Evolutionary conservation across 2,329 filamentous ascomycete species (phyloP), one percentile per base, ranked within the genome.

Genomic region (Monilinia aucupariae): DNA sequence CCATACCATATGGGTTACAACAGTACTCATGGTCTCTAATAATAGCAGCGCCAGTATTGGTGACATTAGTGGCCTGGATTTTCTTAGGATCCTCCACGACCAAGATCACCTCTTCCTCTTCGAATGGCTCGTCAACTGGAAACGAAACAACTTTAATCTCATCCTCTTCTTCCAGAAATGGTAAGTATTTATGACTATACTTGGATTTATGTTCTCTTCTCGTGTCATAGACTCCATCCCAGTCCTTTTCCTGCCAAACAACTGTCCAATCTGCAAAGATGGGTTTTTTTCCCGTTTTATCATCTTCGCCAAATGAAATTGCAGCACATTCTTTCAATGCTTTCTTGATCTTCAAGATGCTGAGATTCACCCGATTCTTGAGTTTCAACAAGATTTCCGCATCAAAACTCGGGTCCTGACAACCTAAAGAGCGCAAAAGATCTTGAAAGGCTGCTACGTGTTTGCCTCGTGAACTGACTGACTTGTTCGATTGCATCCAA

Each of bases 221-320:
- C 8, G 54, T 58, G 22, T 58, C 41, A 25, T 47, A 32, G 7
- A n/a, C 20, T 13, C 56, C 56, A 59, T 59, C 32, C 56, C 56
- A 59, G 17, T 52, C 32, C 45, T 52, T 17, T 27, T 49, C 48
- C 4, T 52, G 39, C 56, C 56, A 59, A 39, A 43, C 58, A 7
- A 52, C 32, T 2, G 49, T 62, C 34, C 30, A 51, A 27, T 63
- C 60, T 13, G 37, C 49, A 34, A 64, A 48, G 1, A 34, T 12
- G 6, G 54, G 54, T 12, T 49, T 30, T 32, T 30, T 22, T 39
- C 27, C 45, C 17, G 6, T 13, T 15, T n/a, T 52, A n/a, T 49
- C 56, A 4, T 59, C 32, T 39, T 6, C 9, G 2, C 3, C 13
- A 4, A 52, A 59, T 4, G 22, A 27, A 17, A 59, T 27, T 4